A percentile compares a stretch with the other conserved stretches of the same genome.
These are phyloP conservation scores for Neocucurbitaria cava DNA, from an alignment of 2,329 filamentous ascomycete genomes.

Conservation along the genomic window DNA sequence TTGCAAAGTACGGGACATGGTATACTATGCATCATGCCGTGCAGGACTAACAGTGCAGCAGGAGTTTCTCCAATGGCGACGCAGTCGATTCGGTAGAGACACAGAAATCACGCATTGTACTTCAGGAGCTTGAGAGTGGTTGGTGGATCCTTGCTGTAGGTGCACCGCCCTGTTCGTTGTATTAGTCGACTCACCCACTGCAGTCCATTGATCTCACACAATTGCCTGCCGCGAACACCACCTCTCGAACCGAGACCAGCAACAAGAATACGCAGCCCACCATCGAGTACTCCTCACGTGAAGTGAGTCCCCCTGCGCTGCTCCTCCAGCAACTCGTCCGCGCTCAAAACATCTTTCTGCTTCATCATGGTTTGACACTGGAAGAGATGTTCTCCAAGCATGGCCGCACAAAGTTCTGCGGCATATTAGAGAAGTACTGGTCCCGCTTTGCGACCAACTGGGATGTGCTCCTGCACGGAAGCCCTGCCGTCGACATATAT, in stretches of 20 bases:
- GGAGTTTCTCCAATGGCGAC: slow-evolving; percentile 80
- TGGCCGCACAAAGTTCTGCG: slow-evolving; percentile 72
- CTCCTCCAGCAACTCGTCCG: slow-evolving; percentile 81
- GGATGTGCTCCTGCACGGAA: slow-evolving; percentile 90
- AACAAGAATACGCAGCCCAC: slow-evolving; percentile 43
- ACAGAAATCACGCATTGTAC: slow-evolving; percentile 81
- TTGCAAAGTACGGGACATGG: slow-evolving; percentile 64
- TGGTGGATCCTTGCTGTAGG: slow-evolving; percentile 96
- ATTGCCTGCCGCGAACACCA: slow-evolving; percentile 60
- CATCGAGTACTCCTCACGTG: slow-evolving; percentile 85
- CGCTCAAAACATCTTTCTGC: slow-evolving; percentile 82
- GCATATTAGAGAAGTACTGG: slow-evolving; percentile 82
- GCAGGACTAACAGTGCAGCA: slow-evolving; percentile 40
- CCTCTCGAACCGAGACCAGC: slow-evolving; percentile 32
- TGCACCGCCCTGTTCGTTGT: not conserved
- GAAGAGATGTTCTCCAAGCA: slow-evolving; percentile 71
- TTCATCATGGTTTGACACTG: slow-evolving; percentile 84
- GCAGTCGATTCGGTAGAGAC: slow-evolving; percentile 88
- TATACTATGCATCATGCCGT: not conserved
- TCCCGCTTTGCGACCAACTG: slow-evolving; percentile 70
- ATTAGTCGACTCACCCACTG: slow-evolving; percentile 3
- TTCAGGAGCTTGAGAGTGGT: slow-evolving; percentile 84
- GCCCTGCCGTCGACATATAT: slow-evolving; percentile 80
- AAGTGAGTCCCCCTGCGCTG: slow-evolving; percentile 82
- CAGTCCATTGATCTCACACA: slow-evolving; percentile 84